A percentile compares a stretch with the other conserved stretches of the same genome.
These are phyloP conservation scores for Phoma sp. DNA, from an alignment of 2,329 filamentous ascomycete species.

Conservation along the genomic window DNA sequence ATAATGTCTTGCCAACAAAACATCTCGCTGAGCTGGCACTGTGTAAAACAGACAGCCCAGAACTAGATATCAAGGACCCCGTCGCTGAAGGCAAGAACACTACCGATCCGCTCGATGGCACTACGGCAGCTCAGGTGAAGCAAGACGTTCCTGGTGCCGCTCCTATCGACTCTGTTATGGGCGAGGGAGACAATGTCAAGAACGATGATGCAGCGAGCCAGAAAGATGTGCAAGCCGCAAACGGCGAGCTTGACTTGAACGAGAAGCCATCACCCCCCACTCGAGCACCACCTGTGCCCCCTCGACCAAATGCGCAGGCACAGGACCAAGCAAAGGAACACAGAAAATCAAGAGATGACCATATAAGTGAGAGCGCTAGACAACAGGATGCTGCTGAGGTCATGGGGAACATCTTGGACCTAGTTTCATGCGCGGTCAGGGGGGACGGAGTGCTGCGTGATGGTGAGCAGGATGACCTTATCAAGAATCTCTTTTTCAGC, in stretches of 20 bases:
- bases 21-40: conserved; percentile 82
- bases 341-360: conserved; percentile 48
- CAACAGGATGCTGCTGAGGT: conserved; percentile 98
- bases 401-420: conserved; percentile 88
- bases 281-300: conserved; percentile 65
- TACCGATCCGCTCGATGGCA: conserved; percentile 53
- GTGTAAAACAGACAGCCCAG: conserved; percentile 60
- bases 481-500: conserved; percentile 61
- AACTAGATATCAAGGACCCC: conserved; percentile 46
- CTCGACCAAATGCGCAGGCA: conserved; percentile 52
- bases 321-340: conserved; percentile 2
- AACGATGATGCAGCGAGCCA: conserved; percentile 24
- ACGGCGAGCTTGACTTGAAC: conserved; percentile 24
- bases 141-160: conserved; percentile 5
- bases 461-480: conserved; percentile 79
- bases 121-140: conserved; percentile 48
- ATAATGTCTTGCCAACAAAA: conserved; percentile 73
- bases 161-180: conserved; percentile 36
- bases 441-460: conserved; percentile 69
- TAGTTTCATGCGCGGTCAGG: conserved; percentile 86
- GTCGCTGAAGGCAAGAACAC: conserved; percentile 51
- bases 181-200: conserved; percentile 16
- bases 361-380: conserved; percentile 63
- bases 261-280: conserved; percentile 47
- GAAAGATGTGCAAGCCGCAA: conserved; percentile 30